Conservation (phyloP, 2,329 filamentous ascomycete genomes). For the Bipolaris gigantea region DNA sequence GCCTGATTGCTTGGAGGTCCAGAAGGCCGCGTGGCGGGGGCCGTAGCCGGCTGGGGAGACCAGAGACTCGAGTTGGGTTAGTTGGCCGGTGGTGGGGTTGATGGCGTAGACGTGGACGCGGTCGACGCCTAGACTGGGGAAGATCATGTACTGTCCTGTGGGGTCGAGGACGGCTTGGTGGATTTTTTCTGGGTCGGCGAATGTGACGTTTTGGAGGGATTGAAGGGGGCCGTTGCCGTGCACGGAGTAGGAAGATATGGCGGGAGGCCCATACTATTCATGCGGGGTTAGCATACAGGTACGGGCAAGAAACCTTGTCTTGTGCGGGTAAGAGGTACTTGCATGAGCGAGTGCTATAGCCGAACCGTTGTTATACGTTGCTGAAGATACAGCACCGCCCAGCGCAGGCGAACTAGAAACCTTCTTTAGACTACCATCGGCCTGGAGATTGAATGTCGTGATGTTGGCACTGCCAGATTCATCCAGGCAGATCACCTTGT, state of each 20-base stretch:
- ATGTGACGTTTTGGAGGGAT: conserved; percentile 48
- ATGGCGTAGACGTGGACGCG: conserved; percentile 62
- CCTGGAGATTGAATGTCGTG: conserved; percentile 7
- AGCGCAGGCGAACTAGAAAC: conserved; percentile 41
- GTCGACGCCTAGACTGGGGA: conserved; percentile 69
- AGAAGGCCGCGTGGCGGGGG: conserved; percentile 67
- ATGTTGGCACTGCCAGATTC: conserved; percentile 57
- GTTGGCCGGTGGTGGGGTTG: conserved; percentile 47
- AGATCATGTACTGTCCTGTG: conserved; percentile 62
- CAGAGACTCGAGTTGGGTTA: conserved; percentile 52
- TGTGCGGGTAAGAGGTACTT: neutral
- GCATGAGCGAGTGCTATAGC: conserved; percentile 42
- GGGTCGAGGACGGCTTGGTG: conserved; percentile 69
- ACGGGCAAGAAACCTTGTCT: neutral
- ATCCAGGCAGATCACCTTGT: conserved; percentile 62
- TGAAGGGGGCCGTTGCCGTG: conserved; percentile 13
- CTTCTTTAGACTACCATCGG: conserved; percentile 45
- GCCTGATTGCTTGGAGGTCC: conserved; percentile 20
- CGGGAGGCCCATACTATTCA: conserved; percentile 45
- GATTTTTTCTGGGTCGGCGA: conserved; percentile 53
- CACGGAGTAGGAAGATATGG: conserved; percentile 41
- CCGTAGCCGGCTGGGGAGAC: conserved; percentile 58
- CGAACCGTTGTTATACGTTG: conserved; percentile 47
- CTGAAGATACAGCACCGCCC: conserved; percentile 46
- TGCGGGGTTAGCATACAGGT: neutral